Evolutionary conservation across 148 eudicot genomes (phyloP).

Genomic region (Pharnaceum exiguum): DNA sequence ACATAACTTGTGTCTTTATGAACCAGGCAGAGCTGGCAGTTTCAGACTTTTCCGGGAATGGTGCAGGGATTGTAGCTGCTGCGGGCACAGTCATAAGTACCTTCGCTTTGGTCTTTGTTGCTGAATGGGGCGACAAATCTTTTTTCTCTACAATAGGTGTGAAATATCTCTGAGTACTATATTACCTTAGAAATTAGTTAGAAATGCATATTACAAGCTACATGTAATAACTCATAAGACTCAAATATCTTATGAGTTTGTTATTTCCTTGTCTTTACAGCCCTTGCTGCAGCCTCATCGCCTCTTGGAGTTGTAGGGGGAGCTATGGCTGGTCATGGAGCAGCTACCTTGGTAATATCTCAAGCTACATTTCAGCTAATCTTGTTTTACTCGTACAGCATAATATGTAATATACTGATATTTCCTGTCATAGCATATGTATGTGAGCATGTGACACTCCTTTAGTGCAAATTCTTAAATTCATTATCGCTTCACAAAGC

Average conservation of each 20-base stretch:
- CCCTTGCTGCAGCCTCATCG: constrained; percentile 95
- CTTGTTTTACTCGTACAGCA: no score
- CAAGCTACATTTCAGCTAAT: background rate
- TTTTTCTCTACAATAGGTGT: constrained; percentile 96
- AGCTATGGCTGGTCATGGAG: constrained; percentile 96
- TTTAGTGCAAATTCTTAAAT: no score
- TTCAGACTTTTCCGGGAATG: constrained; percentile 85
- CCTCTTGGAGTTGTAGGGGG: constrained; percentile 98
- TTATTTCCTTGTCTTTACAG: constrained; percentile 32
- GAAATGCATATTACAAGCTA: background rate
- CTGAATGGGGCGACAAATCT: constrained; percentile 99
- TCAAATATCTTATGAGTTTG: background rate
- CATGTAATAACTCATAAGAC: background rate
- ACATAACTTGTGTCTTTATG: constrained; percentile 9
- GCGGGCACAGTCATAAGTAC: constrained; percentile 80
- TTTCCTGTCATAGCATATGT: no score
- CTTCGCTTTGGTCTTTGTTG: constrained; percentile 84
- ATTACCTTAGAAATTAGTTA: background rate
- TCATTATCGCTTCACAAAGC: no score
- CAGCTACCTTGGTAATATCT: constrained; percentile 74
- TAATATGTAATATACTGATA: no score
- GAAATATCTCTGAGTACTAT: constrained; percentile 8
- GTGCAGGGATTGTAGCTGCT: constrained; percentile 85
- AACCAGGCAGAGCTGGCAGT: constrained; percentile 95
- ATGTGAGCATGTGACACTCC: no score